Percentiles rank a stretch among this genome's conserved stretches.
Evolutionary conservation across 257 asterid genomes (phyloP).

Genomic region (Pogostemon cablin): DNA sequence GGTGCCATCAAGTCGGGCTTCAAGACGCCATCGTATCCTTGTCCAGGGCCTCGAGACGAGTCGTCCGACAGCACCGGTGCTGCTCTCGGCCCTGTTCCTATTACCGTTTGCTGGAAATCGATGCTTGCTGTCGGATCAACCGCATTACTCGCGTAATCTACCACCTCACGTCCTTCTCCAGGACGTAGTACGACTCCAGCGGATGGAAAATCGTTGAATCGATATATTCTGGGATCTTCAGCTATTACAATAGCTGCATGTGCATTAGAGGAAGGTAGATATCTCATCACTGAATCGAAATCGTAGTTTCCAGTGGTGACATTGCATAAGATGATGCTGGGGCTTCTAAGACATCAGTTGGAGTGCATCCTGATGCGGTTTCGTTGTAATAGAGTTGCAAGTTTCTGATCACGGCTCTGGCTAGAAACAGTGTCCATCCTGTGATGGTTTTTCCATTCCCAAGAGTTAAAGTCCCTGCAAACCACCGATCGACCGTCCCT

Average conservation of each 20-base stretch:
- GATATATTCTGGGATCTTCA: conserved; percentile 22
- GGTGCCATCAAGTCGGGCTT: conserved; percentile 55
- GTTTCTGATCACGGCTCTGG: conserved; percentile 26
- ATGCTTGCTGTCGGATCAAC: conserved; percentile 36
- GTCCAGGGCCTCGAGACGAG: conserved; percentile 45
- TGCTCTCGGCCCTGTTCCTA: conserved; percentile 37
- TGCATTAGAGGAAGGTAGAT: conserved; percentile 22
- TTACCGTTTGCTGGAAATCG: conserved; percentile 40
- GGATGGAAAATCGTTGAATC: conserved; percentile 20
- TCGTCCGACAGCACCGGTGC: conserved; percentile 38
- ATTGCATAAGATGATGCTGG: conserved; percentile 40
- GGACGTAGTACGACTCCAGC: conserved; percentile 41
- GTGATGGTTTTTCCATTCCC: conserved; percentile 39
- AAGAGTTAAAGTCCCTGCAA: conserved; percentile 40
- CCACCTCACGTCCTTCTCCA: conserved; percentile 26
- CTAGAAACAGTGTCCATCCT: conserved; percentile 41
- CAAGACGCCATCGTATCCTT: conserved; percentile 35
- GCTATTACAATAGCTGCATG: conserved; percentile 37
- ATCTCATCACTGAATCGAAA: neutral
- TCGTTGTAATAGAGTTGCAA: conserved; percentile 32
- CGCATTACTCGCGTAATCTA: conserved; percentile 22
- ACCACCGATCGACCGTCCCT: conserved; percentile 45
- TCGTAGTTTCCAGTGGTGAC: conserved; percentile 18
- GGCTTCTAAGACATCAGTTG: conserved; percentile 11
- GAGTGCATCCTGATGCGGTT: conserved; percentile 27